phyloP scores from a whole-genome alignment of 495 filamentous ascomycete species.

The Trichoderma gamsii region DNA sequence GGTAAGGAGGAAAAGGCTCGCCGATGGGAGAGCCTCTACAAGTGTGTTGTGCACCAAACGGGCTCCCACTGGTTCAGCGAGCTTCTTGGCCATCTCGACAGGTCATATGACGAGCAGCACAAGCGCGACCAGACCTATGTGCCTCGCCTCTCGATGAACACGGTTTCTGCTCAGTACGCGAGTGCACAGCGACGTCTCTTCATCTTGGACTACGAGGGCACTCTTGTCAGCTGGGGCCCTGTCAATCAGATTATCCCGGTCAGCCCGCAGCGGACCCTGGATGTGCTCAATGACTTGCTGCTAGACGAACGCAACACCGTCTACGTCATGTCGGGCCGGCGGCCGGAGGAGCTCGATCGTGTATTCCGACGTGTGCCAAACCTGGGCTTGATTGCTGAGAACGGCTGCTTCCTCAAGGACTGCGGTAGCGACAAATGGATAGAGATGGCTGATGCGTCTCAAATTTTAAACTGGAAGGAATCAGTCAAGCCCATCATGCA shows the following conservation, averaged over 20 bases:
- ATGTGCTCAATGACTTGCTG: conserved; percentile 70
- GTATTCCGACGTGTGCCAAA: conserved; percentile 72
- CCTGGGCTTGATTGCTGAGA: conserved; percentile 84
- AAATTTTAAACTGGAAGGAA: conserved; percentile 68
- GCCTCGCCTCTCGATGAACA: conserved; percentile 65
- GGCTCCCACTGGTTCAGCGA: conserved; percentile 75
- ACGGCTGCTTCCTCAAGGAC: conserved; percentile 80
- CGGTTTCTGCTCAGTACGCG: conserved; percentile 58
- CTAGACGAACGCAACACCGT: conserved; percentile 74
- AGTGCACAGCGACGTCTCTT: conserved; percentile 63
- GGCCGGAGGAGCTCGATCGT: conserved; percentile 78
- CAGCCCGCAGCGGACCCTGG: conserved; percentile 69
- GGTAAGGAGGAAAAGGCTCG: conserved; percentile 59
- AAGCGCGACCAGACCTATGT: conserved; percentile 76
- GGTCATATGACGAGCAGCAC: conserved; percentile 75
- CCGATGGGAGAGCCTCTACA: conserved; percentile 68
- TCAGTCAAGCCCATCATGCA: conserved; percentile 68
- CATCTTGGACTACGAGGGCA: conserved; percentile 89
- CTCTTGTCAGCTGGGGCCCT: conserved; percentile 76
- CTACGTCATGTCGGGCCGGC: conserved; percentile 85
- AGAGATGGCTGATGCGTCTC: conserved; percentile 60
- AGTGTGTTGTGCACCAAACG: conserved; percentile 71
- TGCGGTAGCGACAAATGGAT: conserved; percentile 63
- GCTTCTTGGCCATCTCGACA: conserved; percentile 60
- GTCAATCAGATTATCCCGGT: conserved; percentile 73